Percentiles rank a stretch among this genome's conserved stretches.
Evolutionary conservation across 305 asterid species (phyloP).

Genomic region (Fraxinus dipetala): DNA sequence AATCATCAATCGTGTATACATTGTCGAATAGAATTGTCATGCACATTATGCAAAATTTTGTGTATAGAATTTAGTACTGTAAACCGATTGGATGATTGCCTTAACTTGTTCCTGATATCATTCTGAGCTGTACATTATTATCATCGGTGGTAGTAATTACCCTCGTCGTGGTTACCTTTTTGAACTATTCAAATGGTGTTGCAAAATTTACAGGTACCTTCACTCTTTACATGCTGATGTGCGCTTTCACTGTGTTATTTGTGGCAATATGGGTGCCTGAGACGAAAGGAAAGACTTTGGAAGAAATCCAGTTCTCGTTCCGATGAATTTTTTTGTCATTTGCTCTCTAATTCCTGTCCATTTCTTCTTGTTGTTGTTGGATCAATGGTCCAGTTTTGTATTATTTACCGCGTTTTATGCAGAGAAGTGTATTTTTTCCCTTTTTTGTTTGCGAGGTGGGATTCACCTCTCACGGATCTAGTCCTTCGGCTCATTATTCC

Average conservation of each 20-base stretch:
- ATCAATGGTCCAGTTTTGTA: constrained; percentile 12
- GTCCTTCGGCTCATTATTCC: not conserved
- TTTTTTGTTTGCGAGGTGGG: not conserved
- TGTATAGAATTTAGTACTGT: too few relatives aligned
- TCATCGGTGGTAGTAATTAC: too few relatives aligned
- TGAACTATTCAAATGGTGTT: not conserved
- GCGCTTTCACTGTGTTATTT: constrained; percentile 47
- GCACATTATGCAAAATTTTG: too few relatives aligned
- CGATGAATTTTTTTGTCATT: constrained; percentile 38
- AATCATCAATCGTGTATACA: too few relatives aligned
- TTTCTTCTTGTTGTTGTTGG: not conserved
- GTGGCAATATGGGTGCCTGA: constrained; percentile 74
- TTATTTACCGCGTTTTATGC: not conserved
- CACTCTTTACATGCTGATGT: constrained; percentile 45
- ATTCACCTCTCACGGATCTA: not conserved
- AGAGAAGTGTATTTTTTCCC: not conserved
- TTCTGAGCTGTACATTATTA: too few relatives aligned
- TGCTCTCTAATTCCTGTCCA: not conserved
- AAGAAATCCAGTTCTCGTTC: constrained; percentile 72
- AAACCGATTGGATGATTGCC: too few relatives aligned
- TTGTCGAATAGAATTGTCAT: too few relatives aligned
- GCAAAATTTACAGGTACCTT: constrained; percentile 58
- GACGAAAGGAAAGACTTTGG: constrained; percentile 81
- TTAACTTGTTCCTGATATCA: too few relatives aligned
- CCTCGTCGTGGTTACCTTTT: too few relatives aligned